Base-by-base conservation (phyloP, 176 grass and related monocot genomes). In the Olyra latifolia region DNA sequence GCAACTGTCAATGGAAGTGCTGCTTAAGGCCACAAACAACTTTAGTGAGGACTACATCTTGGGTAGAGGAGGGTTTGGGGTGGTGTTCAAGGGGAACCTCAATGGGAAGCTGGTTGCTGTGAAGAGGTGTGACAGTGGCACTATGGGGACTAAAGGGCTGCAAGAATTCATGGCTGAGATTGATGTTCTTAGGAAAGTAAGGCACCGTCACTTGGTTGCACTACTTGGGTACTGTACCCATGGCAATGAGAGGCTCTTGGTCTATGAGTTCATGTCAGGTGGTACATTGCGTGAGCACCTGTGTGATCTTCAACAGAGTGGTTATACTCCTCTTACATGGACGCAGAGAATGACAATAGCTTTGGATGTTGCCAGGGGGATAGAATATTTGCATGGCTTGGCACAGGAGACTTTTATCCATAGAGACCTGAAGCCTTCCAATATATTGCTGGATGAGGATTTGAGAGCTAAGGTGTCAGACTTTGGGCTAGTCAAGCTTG, bases 391-490 rank as follows among this genome's bases (percentile, higher is more conserved):
- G 81, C 96, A 98, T 86, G 86, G 92, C 56, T 91, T 98, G 86
- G 96, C 96, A 4, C 96, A 98, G 27, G 92, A 98, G 84, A 98
- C 84, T 62, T 98, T 98, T 80, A 98, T 98, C 76, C 96, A 98
- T 82, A 92, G 96, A 79, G 96, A 98, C 83, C 60, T 98, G 68
- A 98, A 98, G 81, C 96, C 92, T 85, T 93, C 92, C 54, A 98
- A 98, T 88, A 98, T 98, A 93, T 89, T 98, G 44, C 62, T 98
- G n/a, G 92, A 98, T 35, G 76, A 89, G 52, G 90, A 98, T 56
- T 88, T 93, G 67, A 91, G 96, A 87, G 96, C 96, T 15, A 98
- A 98, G 80, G 96, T 98, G 75, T 98, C 96, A 17, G 96, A 98
- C 83, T 98, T 98, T 91, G 96, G 96, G 48, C 83, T 98, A 75